Percentiles rank a stretch among this genome's conserved stretches.
Conservation (phyloP, 179 eudicot species). For the Sideroxylon spinosum region DNA sequence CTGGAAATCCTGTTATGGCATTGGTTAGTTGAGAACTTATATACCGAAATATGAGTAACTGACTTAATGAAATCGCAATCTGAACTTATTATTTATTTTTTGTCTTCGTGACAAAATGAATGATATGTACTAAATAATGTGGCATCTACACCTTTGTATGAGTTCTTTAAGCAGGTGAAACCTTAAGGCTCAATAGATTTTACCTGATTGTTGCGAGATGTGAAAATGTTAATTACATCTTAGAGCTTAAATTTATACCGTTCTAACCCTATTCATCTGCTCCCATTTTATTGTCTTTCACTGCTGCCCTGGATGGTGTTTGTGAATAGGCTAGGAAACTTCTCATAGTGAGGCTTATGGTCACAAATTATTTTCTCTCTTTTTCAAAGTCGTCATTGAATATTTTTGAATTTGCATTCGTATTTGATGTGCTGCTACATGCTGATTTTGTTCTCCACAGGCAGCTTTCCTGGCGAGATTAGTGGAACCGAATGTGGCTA, state of each 20-base stretch:
- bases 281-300: not conserved
- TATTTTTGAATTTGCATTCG: not conserved
- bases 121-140: not conserved
- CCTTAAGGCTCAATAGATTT: not conserved
- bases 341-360: not conserved
- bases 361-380: not conserved
- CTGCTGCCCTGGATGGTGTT: too few relatives aligned
- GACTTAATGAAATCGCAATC: not conserved
- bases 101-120: not conserved
- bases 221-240: not conserved
- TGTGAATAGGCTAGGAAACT: not conserved
- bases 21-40: constrained; percentile 51
- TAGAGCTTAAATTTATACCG: not conserved
- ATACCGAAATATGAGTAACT: not conserved
- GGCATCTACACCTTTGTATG: not conserved
- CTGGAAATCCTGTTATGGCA: constrained; percentile 94
- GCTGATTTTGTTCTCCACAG: constrained; percentile 38
- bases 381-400: not conserved
- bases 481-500: constrained; percentile 66
- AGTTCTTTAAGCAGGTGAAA: not conserved
- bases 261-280: not conserved
- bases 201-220: not conserved
- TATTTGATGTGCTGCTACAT: not conserved
- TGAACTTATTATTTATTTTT: not conserved
- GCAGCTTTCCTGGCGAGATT: constrained; percentile 65